Evolutionary conservation across 352 stramenopile genomes (phyloP).

Genomic region (Phytophthora cryptogea): DNA sequence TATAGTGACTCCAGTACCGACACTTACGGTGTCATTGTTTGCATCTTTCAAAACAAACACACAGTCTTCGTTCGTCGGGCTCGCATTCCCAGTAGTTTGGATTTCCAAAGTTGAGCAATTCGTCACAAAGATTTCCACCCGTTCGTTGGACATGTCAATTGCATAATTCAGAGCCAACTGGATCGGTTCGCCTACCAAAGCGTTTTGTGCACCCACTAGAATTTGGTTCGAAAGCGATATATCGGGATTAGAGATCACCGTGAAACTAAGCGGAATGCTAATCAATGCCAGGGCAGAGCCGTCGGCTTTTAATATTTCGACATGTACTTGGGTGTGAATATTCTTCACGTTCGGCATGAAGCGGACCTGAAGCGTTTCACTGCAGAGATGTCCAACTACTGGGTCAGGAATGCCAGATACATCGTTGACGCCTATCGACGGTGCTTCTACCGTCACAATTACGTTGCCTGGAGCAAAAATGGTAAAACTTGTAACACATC

Average conservation of each 20-base stretch:
- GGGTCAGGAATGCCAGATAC: constrained; percentile 11
- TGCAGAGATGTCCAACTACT: constrained; percentile 9
- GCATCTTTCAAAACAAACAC: constrained; percentile 19
- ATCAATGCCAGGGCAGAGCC: background rate
- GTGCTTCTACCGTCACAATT: constrained; percentile 8
- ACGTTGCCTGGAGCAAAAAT: constrained; percentile 13
- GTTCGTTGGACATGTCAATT: background rate
- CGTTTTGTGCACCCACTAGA: constrained; percentile 18
- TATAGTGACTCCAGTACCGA: constrained; percentile 15
- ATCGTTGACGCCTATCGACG: constrained; percentile 11
- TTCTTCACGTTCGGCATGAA: background rate
- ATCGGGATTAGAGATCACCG: constrained; percentile 5
- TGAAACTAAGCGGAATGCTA: constrained; percentile 19
- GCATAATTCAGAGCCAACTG: constrained; percentile 19
- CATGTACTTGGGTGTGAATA: constrained; percentile 4
- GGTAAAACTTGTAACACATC: constrained; percentile 18
- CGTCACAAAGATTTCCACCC: constrained; percentile 12
- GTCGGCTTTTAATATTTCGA: constrained; percentile 3
- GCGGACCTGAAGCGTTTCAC: constrained; percentile 4
- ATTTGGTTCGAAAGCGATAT: constrained; percentile 6
- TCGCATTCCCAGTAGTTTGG: constrained; percentile 2
- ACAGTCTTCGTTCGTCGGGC: constrained; percentile 15
- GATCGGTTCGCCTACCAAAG: constrained; percentile 3
- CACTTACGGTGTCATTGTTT: background rate
- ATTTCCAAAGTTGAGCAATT: constrained; percentile 23